Evolutionary conservation across 768 basidiomycete species (phyloP).

Genomic region (Auricularia sp.): DNA sequence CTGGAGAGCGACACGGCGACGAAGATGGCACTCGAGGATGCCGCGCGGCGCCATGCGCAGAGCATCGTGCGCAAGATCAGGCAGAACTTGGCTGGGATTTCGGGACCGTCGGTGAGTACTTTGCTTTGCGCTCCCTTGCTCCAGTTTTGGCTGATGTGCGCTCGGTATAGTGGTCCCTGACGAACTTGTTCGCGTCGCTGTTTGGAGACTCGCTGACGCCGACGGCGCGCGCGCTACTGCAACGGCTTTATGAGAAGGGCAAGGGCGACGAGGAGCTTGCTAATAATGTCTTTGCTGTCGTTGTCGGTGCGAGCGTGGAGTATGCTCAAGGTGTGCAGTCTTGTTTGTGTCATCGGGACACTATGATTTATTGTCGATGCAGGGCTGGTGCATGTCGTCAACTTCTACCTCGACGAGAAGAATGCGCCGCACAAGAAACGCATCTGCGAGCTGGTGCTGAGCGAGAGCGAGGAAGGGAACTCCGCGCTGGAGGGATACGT

Average conservation of each 20-base stretch:
- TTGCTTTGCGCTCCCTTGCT: conserved; percentile 10
- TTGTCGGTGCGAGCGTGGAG: conserved; percentile 20
- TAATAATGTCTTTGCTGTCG: conserved; percentile 39
- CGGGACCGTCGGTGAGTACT: conserved; percentile 3
- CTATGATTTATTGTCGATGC: conserved; percentile 35
- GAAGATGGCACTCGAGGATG: conserved; percentile 24
- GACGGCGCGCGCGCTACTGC: neutral
- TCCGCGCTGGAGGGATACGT: conserved; percentile 9
- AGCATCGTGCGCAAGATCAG: conserved; percentile 17
- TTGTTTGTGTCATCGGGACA: conserved; percentile 4
- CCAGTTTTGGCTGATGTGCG: conserved; percentile 9
- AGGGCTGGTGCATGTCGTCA: conserved; percentile 44
- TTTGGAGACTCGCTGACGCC: neutral
- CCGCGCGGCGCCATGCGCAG: conserved; percentile 18
- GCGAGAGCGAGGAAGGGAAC: conserved; percentile 3
- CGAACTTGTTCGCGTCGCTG: conserved; percentile 6
- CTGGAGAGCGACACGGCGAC: conserved; percentile 20
- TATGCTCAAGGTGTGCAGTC: conserved; percentile 20
- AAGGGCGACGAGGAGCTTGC: conserved; percentile 29
- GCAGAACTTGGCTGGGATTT: conserved; percentile 13
- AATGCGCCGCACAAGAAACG: conserved; percentile 10
- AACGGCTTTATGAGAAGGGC: conserved; percentile 9
- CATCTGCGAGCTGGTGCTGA: conserved; percentile 10
- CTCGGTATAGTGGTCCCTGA: conserved; percentile 24
- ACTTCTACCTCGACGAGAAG: conserved; percentile 43